phyloP scores from a whole-genome alignment of 2,329 filamentous ascomycete genomes.

The Trichoderma guizhouense region DNA sequence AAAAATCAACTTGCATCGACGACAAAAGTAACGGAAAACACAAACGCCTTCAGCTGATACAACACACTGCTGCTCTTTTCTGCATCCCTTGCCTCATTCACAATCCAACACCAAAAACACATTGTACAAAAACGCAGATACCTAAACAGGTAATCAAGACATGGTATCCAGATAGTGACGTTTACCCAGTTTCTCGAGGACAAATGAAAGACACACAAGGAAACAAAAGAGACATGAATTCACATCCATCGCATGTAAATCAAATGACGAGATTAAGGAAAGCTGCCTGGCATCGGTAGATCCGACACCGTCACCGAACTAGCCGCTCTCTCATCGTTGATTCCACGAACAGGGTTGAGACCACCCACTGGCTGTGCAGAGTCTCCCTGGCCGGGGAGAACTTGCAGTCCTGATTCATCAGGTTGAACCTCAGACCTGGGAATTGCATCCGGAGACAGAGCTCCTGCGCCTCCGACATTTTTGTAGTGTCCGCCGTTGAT shows the following conservation, averaged over 20 bases:
- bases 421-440: slow-evolving; percentile 26
- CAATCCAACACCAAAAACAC: neutral
- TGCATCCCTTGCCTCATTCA: neutral
- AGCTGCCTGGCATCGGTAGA: slow-evolving; percentile 68
- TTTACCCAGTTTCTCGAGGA: neutral
- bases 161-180: slow-evolving; percentile 6
- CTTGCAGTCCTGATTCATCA: slow-evolving; percentile 19
- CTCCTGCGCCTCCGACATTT: slow-evolving; percentile 16
- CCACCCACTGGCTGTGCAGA: slow-evolving; percentile 8
- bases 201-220: neutral
- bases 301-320: slow-evolving; percentile 58
- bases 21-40: neutral
- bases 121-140: neutral
- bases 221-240: slow-evolving; percentile 1
- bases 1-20: neutral
- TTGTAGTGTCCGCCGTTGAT: slow-evolving; percentile 20
- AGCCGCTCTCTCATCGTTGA: slow-evolving; percentile 31
- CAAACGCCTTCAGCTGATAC: neutral
- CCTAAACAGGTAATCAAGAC: neutral
- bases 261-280: slow-evolving; percentile 48
- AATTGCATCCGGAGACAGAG: slow-evolving; percentile 18
- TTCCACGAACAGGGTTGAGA: neutral
- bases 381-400: slow-evolving; percentile 18
- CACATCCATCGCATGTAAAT: slow-evolving; percentile 21
- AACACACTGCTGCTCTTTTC: neutral